Evolutionary conservation across 176 grass and related monocot genomes (phyloP).

Genomic region (Olyra latifolia): DNA sequence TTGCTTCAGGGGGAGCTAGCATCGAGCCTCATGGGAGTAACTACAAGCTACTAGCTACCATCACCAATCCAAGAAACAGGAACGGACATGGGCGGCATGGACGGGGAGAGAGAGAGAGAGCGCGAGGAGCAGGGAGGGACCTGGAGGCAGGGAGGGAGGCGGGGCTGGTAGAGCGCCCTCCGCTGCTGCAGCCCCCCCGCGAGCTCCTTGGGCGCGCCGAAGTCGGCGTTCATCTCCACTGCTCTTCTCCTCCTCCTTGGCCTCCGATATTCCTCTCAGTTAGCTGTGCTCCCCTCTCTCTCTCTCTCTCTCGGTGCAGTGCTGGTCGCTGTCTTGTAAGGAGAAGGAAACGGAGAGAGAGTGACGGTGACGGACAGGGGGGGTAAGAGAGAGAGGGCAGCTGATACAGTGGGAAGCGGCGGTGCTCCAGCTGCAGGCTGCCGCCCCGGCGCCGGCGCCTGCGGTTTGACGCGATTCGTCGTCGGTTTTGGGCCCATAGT

Average conservation of each 20-base stretch:
- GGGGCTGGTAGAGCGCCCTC: conserved; percentile 43
- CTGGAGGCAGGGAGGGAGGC: conserved; percentile 46
- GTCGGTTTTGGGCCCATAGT: conserved; percentile 10
- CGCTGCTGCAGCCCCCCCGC: conserved; percentile 49
- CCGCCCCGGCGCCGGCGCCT: conserved; percentile 15
- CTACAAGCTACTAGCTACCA: too few species aligned
- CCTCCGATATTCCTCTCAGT: not conserved
- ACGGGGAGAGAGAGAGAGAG: not conserved
- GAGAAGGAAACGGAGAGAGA: not conserved
- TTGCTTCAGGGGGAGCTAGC: not conserved
- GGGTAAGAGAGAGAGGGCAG: not conserved
- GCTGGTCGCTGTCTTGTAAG: conserved; percentile 8
- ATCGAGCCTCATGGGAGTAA: not conserved
- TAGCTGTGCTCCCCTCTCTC: not conserved
- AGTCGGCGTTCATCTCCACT: conserved; percentile 50
- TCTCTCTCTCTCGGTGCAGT: not conserved
- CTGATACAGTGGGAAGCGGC: not conserved
- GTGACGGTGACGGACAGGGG: not conserved
- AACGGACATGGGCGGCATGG: not conserved
- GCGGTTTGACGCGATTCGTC: not conserved
- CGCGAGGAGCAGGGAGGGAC: not conserved
- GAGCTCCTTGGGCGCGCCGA: conserved; percentile 45
- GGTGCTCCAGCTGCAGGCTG: not conserved
- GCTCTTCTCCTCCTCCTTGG: not conserved
- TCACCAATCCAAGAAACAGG: not conserved